Evolutionary conservation across 768 basidiomycete genomes (phyloP), one percentile per base, ranked within the genome.

Genomic region (Lepiota venenata): DNA sequence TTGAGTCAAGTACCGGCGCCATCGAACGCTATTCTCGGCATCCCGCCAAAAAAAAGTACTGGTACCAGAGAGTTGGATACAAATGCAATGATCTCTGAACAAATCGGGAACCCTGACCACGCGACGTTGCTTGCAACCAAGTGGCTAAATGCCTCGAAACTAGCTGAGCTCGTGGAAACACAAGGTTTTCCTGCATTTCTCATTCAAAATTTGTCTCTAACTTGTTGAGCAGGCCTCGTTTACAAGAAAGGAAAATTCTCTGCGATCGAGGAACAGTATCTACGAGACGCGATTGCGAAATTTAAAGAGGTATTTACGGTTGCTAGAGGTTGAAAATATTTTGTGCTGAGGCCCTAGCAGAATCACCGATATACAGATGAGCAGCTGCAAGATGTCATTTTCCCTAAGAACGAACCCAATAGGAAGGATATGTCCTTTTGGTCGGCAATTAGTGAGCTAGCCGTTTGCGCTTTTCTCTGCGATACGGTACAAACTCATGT

Each of bases 161-260:
- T 93, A 20, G 76, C 81, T 4, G 83, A 88, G 58, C 71, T 91
- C 60, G 88, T 83, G 12, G 77, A 75, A 64, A 80, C 76, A 21
- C 78, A 89, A 74, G 90, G 91, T 88, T 53, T 10, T 55, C 41
- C 32, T 35, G 16, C 42, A 42, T 20, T 29, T 45, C 32, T 22
- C 18, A 14, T 35, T 37, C 21, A 11, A 37, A 32, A 29, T 18
- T 18, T 22, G 48, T 18, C 16, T 18, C 20, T 20, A 39, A 36
- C 27, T 52, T 44, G 37, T 20, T 1, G 42, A 56, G 20, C 54
- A 92, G 90, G 89, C 29, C 79, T 93, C n/a, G 79, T 88, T 2
- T 92, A 90, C 67, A 91, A 87, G 71, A 91, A 91, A 68, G 91
- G 91, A 12, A 92, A 90, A 64, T 93, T 93, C 62, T 91, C 89